Conservation (phyloP, 176 grass and related monocot genomes). For the Bolboschoenus planiculmis region DNA sequence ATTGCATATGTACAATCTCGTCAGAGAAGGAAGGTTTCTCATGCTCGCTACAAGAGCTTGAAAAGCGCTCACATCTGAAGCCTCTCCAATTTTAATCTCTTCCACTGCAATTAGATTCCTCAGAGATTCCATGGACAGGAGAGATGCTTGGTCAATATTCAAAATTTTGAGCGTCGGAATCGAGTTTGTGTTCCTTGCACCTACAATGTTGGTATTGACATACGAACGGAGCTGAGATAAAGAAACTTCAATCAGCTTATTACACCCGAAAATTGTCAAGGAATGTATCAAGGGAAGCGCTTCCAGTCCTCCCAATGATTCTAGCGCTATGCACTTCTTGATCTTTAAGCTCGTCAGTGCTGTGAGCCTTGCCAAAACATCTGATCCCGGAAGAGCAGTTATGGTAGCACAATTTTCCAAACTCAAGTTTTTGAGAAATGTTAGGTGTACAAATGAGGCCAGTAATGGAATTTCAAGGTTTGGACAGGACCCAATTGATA, state of each 20-base stretch:
- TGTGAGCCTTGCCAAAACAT: conserved; percentile 7
- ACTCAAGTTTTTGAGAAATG: conserved; percentile 17
- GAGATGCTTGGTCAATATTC: background rate
- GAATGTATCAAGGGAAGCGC: background rate
- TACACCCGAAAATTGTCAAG: conserved; percentile 20
- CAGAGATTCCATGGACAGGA: conserved; percentile 1
- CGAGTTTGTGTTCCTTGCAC: background rate
- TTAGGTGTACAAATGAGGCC: conserved; percentile 16
- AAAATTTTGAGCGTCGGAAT: background rate
- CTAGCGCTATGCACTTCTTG: background rate
- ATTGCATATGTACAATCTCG: background rate
- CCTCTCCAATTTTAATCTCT: conserved; percentile 11
- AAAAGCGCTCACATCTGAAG: background rate
- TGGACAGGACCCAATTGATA: conserved; percentile 19
- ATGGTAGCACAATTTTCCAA: conserved; percentile 1
- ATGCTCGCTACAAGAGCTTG: background rate
- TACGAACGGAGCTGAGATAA: background rate
- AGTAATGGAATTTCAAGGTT: background rate
- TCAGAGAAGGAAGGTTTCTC: background rate
- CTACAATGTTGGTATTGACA: background rate
- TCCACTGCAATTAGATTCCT: background rate
- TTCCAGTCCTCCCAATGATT: conserved; percentile 27
- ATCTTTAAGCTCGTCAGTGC: conserved; percentile 13
- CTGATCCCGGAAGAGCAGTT: conserved; percentile 11
- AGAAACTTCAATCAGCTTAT: background rate